These are phyloP conservation scores for Fusarium dimerum DNA, from an alignment of 2,329 filamentous ascomycete species.

Conservation along the genomic window DNA sequence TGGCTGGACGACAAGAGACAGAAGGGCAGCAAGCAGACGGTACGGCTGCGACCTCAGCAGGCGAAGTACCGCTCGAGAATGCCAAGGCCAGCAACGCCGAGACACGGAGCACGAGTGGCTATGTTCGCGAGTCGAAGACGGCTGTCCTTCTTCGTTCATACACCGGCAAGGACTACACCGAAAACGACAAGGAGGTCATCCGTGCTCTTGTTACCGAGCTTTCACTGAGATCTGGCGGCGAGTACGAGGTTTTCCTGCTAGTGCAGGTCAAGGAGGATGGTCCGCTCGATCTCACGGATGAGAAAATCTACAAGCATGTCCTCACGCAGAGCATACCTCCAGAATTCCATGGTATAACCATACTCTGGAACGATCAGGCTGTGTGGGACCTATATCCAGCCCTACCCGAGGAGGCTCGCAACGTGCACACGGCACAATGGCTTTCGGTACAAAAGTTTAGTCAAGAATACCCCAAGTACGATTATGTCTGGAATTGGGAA, in stretches of 20 bases:
- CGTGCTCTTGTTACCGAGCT: slow-evolving; percentile 79
- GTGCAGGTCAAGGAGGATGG: slow-evolving; percentile 72
- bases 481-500: slow-evolving; percentile 87
- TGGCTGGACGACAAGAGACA: slow-evolving; percentile 10
- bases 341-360: slow-evolving; percentile 70
- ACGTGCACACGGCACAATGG: slow-evolving; percentile 65
- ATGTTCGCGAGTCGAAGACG: slow-evolving; percentile 55
- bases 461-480: slow-evolving; percentile 75
- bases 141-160: slow-evolving; percentile 77
- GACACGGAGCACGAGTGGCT: slow-evolving; percentile 16
- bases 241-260: slow-evolving; percentile 79
- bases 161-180: slow-evolving; percentile 72
- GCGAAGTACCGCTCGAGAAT: not conserved
- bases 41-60: not conserved
- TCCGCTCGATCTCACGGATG: slow-evolving; percentile 59
- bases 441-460: slow-evolving; percentile 75
- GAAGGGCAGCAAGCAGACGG: not conserved
- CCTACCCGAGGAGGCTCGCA: slow-evolving; percentile 57
- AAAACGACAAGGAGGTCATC: slow-evolving; percentile 77
- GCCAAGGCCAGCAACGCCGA: slow-evolving; percentile 10
- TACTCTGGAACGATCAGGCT: slow-evolving; percentile 73
- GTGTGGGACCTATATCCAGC: slow-evolving; percentile 78
- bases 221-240: slow-evolving; percentile 71
- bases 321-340: slow-evolving; percentile 64
- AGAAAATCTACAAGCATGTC: slow-evolving; percentile 58